Evolutionary conservation across 169 alveolate genomes (phyloP), one percentile per base, ranked within the genome.

Genomic region (Plasmodium billcollinsi): DNA sequence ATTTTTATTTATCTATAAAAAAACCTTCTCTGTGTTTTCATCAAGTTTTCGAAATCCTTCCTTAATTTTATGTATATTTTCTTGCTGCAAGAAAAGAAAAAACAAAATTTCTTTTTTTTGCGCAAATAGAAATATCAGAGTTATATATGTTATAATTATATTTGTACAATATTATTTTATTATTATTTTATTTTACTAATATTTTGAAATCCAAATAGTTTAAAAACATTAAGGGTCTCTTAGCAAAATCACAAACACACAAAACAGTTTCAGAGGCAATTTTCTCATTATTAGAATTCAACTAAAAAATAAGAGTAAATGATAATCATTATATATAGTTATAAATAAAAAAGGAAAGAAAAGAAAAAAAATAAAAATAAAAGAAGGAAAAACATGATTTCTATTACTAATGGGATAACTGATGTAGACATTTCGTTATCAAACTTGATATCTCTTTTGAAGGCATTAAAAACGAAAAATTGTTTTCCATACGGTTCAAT

Each of bases 171-270:
- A 33, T 33, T 33, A 33, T 33, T 33, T 33, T 33, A 33, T 33
- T 0, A 33, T 5, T 33, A 33, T 52, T 67, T 61, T 26, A 18
- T 29, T 18, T 71, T 66, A 88, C 89, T 74, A 93, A 52, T 54
- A 88, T 69, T 39, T 33, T 52, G 72, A 93, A 90, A 67, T 93
- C 95, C 62, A 88, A 89, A n/a, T 67, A 50, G 54, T 88, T 63
- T 29, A 93, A 73, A 74, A 88, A 93, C 95, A 93, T 89, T 58
- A 93, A 67, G 18, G 95, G 95, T 33, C 95, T 73, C 52, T 78
- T 74, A 20, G 94, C 95, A 88, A 71, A 75, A 72, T 93, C 95
- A 6, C 91, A 76, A 33, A 93, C 93, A 20, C 95, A 93, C 61
- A 93, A 73, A n/a, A 93, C 93, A 2, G 95, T 78, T 43, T 66